Conservation (phyloP, 495 filamentous ascomycete species). For the Clohesyomyces aquaticus region DNA sequence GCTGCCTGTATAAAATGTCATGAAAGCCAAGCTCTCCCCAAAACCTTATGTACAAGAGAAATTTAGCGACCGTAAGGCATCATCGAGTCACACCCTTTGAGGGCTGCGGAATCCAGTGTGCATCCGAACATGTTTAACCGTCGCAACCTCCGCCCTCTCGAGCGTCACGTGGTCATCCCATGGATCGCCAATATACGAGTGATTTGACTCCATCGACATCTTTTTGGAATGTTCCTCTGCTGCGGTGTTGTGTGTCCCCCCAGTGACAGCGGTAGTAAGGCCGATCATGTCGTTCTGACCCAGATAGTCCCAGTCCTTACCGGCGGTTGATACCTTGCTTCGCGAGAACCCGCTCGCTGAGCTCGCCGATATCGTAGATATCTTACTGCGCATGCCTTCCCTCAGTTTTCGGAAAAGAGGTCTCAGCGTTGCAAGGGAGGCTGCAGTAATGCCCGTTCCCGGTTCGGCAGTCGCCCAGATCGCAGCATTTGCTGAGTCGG, state of each 20-base stretch:
- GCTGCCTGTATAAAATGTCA: too few species aligned
- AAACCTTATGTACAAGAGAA: too few species aligned
- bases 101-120: background rate
- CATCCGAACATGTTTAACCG: conserved; percentile 6
- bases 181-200: conserved; percentile 6
- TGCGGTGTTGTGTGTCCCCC: background rate
- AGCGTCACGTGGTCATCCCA: conserved; percentile 3
- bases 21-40: too few species aligned
- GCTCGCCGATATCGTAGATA: conserved; percentile 6
- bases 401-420: conserved; percentile 38
- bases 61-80: too few species aligned
- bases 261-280: background rate
- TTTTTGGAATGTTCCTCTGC: background rate
- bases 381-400: conserved; percentile 10
- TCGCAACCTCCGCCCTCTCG: conserved; percentile 12
- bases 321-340: background rate
- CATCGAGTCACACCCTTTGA: background rate
- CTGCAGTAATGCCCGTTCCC: conserved; percentile 42
- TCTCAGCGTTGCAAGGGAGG: conserved; percentile 36
- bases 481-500: conserved; percentile 16
- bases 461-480: conserved; percentile 42
- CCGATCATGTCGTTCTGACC: background rate
- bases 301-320: background rate
- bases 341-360: background rate
- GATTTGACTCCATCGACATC: background rate